Conservation (phyloP, 768 basidiomycete species). For the Cystofilobasidium capitatum region DNA sequence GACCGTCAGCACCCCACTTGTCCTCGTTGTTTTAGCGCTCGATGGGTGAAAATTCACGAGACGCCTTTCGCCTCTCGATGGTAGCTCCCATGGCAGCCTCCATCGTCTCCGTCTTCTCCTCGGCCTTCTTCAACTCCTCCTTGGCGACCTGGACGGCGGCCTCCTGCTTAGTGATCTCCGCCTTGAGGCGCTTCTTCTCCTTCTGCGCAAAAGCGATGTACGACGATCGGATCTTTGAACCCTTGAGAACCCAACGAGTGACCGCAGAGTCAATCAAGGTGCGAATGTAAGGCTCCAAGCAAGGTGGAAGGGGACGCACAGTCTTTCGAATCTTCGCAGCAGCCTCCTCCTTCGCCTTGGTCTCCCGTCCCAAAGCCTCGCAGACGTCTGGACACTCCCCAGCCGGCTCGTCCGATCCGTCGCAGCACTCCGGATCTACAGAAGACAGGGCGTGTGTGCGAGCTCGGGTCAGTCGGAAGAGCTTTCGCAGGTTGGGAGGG, state of each 20-base stretch:
- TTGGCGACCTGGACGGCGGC: constrained; percentile 40
- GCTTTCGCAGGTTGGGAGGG: background rate
- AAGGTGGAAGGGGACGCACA: constrained; percentile 43
- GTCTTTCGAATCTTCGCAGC: constrained; percentile 70
- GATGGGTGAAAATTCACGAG: constrained; percentile 52
- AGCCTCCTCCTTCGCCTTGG: constrained; percentile 59
- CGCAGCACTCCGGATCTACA: constrained; percentile 82
- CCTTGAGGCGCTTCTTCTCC: constrained; percentile 76
- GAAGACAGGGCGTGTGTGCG: no score
- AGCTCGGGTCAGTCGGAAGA: background rate
- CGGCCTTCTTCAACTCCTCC: constrained; percentile 61
- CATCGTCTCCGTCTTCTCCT: constrained; percentile 51
- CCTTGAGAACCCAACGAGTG: constrained; percentile 45
- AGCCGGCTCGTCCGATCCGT: constrained; percentile 81
- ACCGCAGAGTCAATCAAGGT: background rate
- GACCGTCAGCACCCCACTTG: background rate
- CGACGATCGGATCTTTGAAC: constrained; percentile 77
- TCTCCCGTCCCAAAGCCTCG: constrained; percentile 58
- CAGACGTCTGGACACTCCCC: constrained; percentile 70
- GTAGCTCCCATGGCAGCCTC: constrained; percentile 71
- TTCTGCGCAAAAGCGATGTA: constrained; percentile 81
- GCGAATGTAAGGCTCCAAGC: background rate
- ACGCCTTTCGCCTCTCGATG: constrained; percentile 73
- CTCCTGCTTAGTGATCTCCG: constrained; percentile 47
- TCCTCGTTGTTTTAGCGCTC: background rate